Conservation (phyloP, 225 moss, liverwort and hornwort genomes). For the Marchantia polymorpha region DNA sequence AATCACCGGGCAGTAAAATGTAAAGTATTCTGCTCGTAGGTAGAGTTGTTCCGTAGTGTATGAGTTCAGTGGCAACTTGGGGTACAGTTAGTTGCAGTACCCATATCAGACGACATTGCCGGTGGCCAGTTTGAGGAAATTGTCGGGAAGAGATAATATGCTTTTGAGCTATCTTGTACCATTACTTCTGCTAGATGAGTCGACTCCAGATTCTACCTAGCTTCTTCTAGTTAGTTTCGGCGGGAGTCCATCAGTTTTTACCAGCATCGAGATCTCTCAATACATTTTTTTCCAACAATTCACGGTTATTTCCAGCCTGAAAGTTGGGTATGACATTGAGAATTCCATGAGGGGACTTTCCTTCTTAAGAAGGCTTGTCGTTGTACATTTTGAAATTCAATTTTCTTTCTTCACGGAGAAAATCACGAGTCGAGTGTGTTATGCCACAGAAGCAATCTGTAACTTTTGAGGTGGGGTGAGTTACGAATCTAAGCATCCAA, state of each 20-base stretch:
- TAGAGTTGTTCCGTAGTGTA: neutral
- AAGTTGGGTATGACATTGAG: neutral
- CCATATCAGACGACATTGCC: constrained; percentile 9
- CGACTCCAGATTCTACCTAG: constrained; percentile 1
- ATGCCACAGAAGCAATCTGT: too few species aligned
- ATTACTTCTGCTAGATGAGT: neutral
- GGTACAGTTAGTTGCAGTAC: neutral
- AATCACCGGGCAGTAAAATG: neutral
- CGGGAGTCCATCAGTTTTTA: neutral
- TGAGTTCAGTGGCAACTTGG: neutral
- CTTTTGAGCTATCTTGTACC: constrained; percentile 13
- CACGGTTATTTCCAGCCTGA: neutral
- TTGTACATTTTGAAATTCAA: constrained; percentile 1
- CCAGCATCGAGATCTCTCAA: constrained; percentile 4
- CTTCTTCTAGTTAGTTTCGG: neutral
- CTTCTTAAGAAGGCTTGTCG: neutral
- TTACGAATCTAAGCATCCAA: too few species aligned
- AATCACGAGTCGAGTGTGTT: too few species aligned
- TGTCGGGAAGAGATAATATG: neutral
- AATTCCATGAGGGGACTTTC: neutral
- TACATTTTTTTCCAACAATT: neutral
- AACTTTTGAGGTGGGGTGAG: too few species aligned
- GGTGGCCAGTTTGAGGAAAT: constrained; percentile 2
- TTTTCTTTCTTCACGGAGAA: neutral
- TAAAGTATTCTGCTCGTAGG: neutral